Percentiles rank a stretch among this genome's conserved stretches.
Conservation (phyloP, 495 filamentous ascomycete species). For the Monascus purpureus region DNA sequence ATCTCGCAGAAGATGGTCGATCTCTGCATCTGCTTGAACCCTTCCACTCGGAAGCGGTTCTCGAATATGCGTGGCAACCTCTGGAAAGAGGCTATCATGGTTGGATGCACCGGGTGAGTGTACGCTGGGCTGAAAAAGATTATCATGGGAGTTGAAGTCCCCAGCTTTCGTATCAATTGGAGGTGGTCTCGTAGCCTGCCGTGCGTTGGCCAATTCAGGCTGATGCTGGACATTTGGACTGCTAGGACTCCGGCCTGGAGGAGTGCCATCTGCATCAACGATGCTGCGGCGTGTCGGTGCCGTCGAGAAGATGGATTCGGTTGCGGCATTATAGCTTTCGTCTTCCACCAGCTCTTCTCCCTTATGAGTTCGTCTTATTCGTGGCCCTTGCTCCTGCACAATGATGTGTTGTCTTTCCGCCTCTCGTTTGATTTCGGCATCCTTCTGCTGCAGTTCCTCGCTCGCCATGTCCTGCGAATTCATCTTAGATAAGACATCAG, state of each 20-base stretch:
- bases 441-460: conserved; percentile 71
- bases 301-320: conserved; percentile 36
- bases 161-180: conserved; percentile 32
- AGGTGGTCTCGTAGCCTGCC: conserved; percentile 19
- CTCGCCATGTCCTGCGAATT: conserved; percentile 76
- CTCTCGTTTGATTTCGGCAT: conserved; percentile 58
- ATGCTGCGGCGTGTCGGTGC: conserved; percentile 22
- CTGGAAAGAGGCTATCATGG: conserved; percentile 31
- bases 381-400: conserved; percentile 66
- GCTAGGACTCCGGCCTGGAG: conserved; percentile 19
- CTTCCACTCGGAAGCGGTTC: conserved; percentile 25
- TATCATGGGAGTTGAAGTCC: conserved; percentile 8
- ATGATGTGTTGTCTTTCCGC: conserved; percentile 81
- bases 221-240: conserved; percentile 16
- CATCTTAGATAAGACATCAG: conserved; percentile 69
- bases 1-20: conserved; percentile 78
- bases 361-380: conserved; percentile 85
- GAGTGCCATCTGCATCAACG: conserved; percentile 24
- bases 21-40: conserved; percentile 67
- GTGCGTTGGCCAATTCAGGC: conserved; percentile 10
- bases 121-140: conserved; percentile 9
- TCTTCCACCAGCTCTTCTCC: conserved; percentile 83
- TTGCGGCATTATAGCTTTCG: conserved; percentile 32
- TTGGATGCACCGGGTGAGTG: conserved; percentile 22
- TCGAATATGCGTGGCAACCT: conserved; percentile 25